Evolutionary conservation across 1,284 basidiomycete species (phyloP), one percentile per base, ranked within the genome.

Genomic region (Apiotrichum sp.): DNA sequence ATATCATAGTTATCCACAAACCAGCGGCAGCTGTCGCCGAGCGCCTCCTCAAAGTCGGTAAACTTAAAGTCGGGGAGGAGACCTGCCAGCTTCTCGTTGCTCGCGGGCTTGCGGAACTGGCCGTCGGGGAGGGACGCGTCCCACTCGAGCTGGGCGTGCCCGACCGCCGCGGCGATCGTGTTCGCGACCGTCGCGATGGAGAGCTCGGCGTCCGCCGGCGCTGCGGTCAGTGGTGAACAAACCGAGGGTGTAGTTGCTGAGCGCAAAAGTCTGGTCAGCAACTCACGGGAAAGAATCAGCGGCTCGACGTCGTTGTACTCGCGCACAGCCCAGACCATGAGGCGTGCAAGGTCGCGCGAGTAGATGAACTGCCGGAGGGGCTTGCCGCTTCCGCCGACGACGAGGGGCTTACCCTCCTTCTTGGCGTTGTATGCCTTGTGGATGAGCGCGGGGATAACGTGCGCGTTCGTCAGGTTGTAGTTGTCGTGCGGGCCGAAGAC

Each of bases 311-410:
- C 84, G 52, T 91, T 82, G 70, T 95, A 93, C 70, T 92, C 86
- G 52, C 87, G 80, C 59, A 93, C 78, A 79, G 86, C 84, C 91
- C 91, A 95, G 66, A 95, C 86, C 79, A 93, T 91, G 52, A 93
- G 79, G 74, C 89, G 93, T 51, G 90, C 91, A 51, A 95, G 84
- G 75, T 93, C 91, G 52, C 83, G 80, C n/a, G 91, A 93, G 78
- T 89, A 93, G 74, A 93, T 92, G 75, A 95, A 95, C 74, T 95
- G 91, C 35, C 91, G 83, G 38, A 93, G 80, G 5, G 91, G 91
- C 65, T 86, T 89, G 40, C 91, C 90, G 0, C 87, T 86, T 6
- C 90, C 91, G 53, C 83, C 78, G n/a, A 93, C 86, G 50, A 85
- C 78, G 75, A 93, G 91, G 1, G 87, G 85, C 1, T 86, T 88